Evolutionary conservation across 768 basidiomycete species (phyloP), one percentile per base, ranked within the genome.

Genomic region (Tricholoma terreum): DNA sequence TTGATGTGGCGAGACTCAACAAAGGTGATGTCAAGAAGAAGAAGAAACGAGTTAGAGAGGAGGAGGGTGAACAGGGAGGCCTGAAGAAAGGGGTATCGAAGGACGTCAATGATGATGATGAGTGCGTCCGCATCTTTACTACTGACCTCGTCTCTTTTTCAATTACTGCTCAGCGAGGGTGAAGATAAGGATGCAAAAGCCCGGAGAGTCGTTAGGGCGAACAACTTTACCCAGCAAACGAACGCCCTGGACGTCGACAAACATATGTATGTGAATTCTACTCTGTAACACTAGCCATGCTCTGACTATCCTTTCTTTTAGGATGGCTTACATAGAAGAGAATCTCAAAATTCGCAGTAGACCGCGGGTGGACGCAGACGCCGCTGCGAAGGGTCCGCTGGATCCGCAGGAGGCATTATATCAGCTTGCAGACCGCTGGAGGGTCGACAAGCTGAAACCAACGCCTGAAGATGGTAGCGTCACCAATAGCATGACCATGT

Each of bases 251-350:
- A 98, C 68, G 94, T 97, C 22, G 96, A 99, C 75, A 98, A 98
- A 68, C 97, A 98, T 67, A 98, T 98, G 96, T 94, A 56, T 51
- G 91, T 76, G 12, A 3, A 45, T 33, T 21, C 22, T 11, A 42
- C 50, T 33, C 8, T 45, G n/a, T 12, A 24, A 42, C 4, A 27
- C n/a, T 34, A 36, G 17, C 31, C 34, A 22, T 33, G 6, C 24
- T 27, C 31, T 51, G 11, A 14, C 27, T 45, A 6, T 12, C 14
- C 54, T 49, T 11, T 34, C 17, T 50, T 33, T 5, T 62, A 95
- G 94, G 96, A 94, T 98, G 90, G 92, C 90, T 1, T 98, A 96
- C 67, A 98, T 99, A 50, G 97, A 98, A 65, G 86, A 91, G 66
- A 98, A 97, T 69, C 77, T 99, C 60, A 87, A 82, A 69, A 81